A percentile compares a stretch with the other conserved stretches of the same genome.
phyloP scores from a whole-genome alignment of 2,329 filamentous ascomycete genomes.

The Mycosphaerella sp. region DNA sequence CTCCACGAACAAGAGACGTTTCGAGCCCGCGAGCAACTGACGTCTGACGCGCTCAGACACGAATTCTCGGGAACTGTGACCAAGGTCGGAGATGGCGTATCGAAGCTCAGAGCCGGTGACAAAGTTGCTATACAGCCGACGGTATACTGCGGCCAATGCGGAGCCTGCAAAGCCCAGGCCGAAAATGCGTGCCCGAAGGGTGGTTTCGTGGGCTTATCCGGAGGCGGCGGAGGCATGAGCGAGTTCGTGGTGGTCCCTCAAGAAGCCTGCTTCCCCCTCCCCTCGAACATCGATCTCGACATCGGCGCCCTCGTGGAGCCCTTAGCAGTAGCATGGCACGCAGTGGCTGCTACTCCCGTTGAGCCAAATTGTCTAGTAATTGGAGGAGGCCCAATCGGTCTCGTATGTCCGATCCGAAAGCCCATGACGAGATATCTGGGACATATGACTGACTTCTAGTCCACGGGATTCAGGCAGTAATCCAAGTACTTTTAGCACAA shows the following conservation, averaged over 20 bases:
- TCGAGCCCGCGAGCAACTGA: too few species aligned
- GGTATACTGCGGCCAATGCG: slow-evolving; percentile 52
- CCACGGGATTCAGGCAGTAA: slow-evolving; percentile 37
- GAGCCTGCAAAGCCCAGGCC: slow-evolving; percentile 48
- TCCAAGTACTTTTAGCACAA: slow-evolving; percentile 52
- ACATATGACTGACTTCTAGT: too few species aligned
- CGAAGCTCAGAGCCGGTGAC: slow-evolving; percentile 49
- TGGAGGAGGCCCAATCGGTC: slow-evolving; percentile 39
- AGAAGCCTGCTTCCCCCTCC: slow-evolving; percentile 46
- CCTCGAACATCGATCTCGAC: slow-evolving; percentile 48
- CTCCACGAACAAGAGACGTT: not conserved
- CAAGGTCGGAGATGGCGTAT: slow-evolving; percentile 47
- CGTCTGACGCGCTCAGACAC: slow-evolving; percentile 35
- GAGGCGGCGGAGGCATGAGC: slow-evolving; percentile 51
- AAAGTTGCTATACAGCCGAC: slow-evolving; percentile 56
- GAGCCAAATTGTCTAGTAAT: slow-evolving; percentile 50
- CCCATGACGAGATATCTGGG: too few species aligned
- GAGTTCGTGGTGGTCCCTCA: slow-evolving; percentile 50
- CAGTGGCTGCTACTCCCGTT: slow-evolving; percentile 47
- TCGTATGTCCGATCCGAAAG: too few species aligned
- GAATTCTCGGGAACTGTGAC: slow-evolving; percentile 58
- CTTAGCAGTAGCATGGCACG: slow-evolving; percentile 60
- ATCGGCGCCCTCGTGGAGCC: slow-evolving; percentile 58
- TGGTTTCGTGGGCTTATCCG: slow-evolving; percentile 43
- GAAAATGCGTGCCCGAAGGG: slow-evolving; percentile 55